Percentiles rank a stretch among this genome's conserved stretches.
These are phyloP conservation scores for Porogramme epimiltina DNA, from an alignment of 1,284 basidiomycete genomes.

Conservation along the genomic window DNA sequence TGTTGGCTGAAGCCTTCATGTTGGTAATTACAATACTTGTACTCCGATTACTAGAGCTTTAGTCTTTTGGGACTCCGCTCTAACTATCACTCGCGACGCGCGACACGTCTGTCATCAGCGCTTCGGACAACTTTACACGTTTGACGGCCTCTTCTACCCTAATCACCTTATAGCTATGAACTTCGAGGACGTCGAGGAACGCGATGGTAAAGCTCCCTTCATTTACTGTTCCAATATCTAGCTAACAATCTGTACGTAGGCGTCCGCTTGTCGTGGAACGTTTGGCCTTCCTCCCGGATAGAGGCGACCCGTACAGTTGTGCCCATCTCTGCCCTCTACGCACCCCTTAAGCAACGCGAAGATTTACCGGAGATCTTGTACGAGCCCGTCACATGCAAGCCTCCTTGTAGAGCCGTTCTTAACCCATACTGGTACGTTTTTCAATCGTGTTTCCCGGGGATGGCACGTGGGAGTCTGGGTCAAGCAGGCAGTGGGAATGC, in stretches of 20 bases:
- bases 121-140: conserved; percentile 11
- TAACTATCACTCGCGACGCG: not conserved
- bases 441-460: too few species aligned
- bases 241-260: conserved; percentile 46
- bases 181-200: conserved; percentile 65
- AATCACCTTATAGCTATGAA: conserved; percentile 38
- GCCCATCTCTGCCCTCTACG: conserved; percentile 97
- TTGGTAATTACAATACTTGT: too few species aligned
- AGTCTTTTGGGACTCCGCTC: conserved; percentile 3
- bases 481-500: too few species aligned
- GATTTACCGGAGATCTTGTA: conserved; percentile 97
- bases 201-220: conserved; percentile 50
- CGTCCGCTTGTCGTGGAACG: conserved; percentile 95
- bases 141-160: conserved; percentile 4
- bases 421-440: conserved; percentile 89
- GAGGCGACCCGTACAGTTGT: conserved; percentile 98
- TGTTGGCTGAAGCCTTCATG: too few species aligned
- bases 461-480: too few species aligned
- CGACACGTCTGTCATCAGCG: conserved; percentile 22
- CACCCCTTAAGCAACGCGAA: conserved; percentile 92
- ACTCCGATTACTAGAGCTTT: too few species aligned
- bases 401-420: conserved; percentile 94
- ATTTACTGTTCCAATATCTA: not conserved
- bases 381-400: conserved; percentile 98
- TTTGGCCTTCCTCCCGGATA: conserved; percentile 96